Evolutionary conservation across 257 asterid species (phyloP).

Genomic region (Solanum etuberosum): DNA sequence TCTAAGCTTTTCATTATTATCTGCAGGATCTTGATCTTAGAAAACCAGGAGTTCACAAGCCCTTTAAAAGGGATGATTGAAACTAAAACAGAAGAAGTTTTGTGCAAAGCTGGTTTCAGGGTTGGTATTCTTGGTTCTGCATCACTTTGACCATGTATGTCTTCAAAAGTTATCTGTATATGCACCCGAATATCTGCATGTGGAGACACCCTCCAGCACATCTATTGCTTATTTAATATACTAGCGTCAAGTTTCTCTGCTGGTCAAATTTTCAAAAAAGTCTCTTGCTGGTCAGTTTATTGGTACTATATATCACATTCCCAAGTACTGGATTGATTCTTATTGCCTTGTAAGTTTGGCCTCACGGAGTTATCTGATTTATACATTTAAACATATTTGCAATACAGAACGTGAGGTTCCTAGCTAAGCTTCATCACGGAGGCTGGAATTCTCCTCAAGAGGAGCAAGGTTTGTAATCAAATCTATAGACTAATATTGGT

Average conservation of each 20-base stretch:
- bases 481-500: background rate
- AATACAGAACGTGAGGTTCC: slow-evolving; percentile 74
- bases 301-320: background rate
- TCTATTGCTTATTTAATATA: background rate
- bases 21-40: slow-evolving; percentile 78
- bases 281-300: background rate
- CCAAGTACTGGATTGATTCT: background rate
- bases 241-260: background rate
- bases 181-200: background rate
- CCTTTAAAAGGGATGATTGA: slow-evolving; percentile 42
- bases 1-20: slow-evolving; percentile 3
- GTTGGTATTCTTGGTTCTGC: slow-evolving; percentile 23
- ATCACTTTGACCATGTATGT: background rate
- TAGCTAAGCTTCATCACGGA: slow-evolving; percentile 73
- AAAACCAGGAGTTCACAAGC: slow-evolving; percentile 55
- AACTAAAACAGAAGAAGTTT: slow-evolving; percentile 69
- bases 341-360: background rate
- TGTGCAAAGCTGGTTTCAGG: slow-evolving; percentile 87
- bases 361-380: background rate
- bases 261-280: background rate
- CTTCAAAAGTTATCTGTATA: background rate
- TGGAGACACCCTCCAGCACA: background rate
- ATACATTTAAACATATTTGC: background rate
- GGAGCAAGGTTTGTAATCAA: slow-evolving; percentile 55
- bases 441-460: slow-evolving; percentile 65